phyloP scores from a whole-genome alignment of 352 stramenopile species.

The Aphanomyces cochlioides region DNA sequence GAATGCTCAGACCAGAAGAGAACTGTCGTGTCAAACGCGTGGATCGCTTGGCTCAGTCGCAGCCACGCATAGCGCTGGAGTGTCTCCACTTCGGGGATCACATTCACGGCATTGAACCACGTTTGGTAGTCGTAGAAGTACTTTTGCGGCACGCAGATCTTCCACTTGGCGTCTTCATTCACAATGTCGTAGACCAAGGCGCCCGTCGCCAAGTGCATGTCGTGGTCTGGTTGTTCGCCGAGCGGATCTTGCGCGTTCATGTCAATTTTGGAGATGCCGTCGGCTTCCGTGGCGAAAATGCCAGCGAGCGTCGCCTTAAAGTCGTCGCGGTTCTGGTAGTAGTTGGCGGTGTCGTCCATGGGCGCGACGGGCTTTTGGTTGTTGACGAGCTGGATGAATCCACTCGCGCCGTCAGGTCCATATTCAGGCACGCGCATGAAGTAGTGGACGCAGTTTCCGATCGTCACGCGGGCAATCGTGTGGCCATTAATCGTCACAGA shows the following conservation, averaged over 20 bases:
- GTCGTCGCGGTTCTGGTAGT: slow-evolving; percentile 11
- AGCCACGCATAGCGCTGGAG: slow-evolving; percentile 17
- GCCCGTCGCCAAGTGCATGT: slow-evolving; percentile 6
- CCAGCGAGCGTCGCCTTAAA: not conserved
- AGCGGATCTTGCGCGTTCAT: slow-evolving; percentile 22
- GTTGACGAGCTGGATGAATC: slow-evolving; percentile 1
- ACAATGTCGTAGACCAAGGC: slow-evolving; percentile 6
- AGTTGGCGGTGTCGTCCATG: not conserved
- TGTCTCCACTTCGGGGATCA: not conserved
- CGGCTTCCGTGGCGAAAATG: slow-evolving; percentile 4
- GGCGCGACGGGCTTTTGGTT: not conserved
- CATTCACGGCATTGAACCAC: slow-evolving; percentile 15
- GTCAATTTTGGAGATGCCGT: not conserved
- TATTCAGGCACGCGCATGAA: slow-evolving; percentile 21
- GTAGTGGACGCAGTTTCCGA: slow-evolving; percentile 28
- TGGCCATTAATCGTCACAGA: slow-evolving; percentile 1
- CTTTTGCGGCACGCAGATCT: slow-evolving; percentile 7
- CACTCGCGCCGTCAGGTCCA: not conserved
- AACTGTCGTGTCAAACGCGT: not conserved
- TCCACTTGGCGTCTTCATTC: not conserved
- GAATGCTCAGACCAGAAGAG: slow-evolving; percentile 20
- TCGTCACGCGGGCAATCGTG: slow-evolving; percentile 4
- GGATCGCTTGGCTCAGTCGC: not conserved
- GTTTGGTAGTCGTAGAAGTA: slow-evolving; percentile 23
- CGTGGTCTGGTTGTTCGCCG: slow-evolving; percentile 6